Conservation (phyloP, 1,139 yeast genomes). For the Groenewaldozyma sp. region DNA sequence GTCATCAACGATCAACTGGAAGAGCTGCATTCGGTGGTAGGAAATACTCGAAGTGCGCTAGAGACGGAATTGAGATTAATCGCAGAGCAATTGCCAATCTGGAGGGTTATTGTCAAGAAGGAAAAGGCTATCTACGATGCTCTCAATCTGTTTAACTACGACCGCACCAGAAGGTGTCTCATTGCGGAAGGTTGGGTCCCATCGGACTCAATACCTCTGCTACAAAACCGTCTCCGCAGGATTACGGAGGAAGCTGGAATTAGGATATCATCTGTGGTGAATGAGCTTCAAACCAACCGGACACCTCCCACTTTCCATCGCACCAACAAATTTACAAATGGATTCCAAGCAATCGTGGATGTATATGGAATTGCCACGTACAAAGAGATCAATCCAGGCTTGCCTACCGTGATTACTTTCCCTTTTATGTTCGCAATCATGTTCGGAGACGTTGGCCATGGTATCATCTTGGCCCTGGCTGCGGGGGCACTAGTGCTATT, state of each 20-base stretch:
- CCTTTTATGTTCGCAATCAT: slow-evolving; percentile 98
- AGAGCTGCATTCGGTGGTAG: slow-evolving; percentile 61
- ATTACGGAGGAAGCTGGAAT: slow-evolving; percentile 50
- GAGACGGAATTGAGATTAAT: slow-evolving; percentile 68
- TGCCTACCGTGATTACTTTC: slow-evolving; percentile 88
- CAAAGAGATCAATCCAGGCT: slow-evolving; percentile 92
- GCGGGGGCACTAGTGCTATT: slow-evolving; percentile 61
- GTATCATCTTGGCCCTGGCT: slow-evolving; percentile 65
- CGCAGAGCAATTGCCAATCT: slow-evolving; percentile 64
- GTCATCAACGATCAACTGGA: slow-evolving; percentile 50
- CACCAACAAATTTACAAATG: slow-evolving; percentile 83
- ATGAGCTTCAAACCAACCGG: slow-evolving; percentile 67
- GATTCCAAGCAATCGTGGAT: slow-evolving; percentile 88
- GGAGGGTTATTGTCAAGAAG: slow-evolving; percentile 57
- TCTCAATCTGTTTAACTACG: slow-evolving; percentile 77
- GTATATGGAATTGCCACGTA: slow-evolving; percentile 93
- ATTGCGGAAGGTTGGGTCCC: slow-evolving; percentile 99
- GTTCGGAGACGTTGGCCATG: slow-evolving; percentile 99
- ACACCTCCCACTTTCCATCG: slow-evolving; percentile 92
- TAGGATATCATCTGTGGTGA: slow-evolving; percentile 68
- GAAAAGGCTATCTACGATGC: slow-evolving; percentile 71
- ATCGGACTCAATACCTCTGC: slow-evolving; percentile 40
- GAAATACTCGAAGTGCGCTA: slow-evolving; percentile 62
- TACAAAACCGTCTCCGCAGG: slow-evolving; percentile 44
- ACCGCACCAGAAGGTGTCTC: slow-evolving; percentile 73